A percentile compares a stretch with the other conserved stretches of the same genome.
phyloP scores from a whole-genome alignment of 345 rosid species.

The Syzygium aqueum region DNA sequence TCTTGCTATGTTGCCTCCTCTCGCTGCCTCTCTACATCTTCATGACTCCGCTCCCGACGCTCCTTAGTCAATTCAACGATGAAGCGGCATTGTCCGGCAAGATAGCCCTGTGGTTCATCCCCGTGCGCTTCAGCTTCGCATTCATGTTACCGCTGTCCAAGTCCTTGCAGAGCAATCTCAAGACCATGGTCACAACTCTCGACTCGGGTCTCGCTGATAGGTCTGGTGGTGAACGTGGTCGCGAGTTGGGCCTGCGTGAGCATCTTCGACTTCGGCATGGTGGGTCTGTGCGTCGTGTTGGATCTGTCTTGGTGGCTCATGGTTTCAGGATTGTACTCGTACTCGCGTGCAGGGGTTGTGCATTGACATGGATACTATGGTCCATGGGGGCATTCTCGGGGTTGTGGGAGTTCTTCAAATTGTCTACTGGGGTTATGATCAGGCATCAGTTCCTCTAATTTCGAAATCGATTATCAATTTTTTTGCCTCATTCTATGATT shows the following conservation, averaged over 20 bases:
- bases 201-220: constrained; percentile 14
- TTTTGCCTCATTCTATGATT: too few species aligned
- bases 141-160: constrained; percentile 21
- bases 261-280: constrained; percentile 8
- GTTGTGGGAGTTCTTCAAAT: constrained; percentile 22
- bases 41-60: constrained; percentile 6
- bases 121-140: constrained; percentile 33
- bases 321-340: background rate
- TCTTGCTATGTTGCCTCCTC: constrained; percentile 2
- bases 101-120: constrained; percentile 26
- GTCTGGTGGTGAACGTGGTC: constrained; percentile 8
- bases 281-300: constrained; percentile 22
- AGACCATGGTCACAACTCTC: constrained; percentile 15
- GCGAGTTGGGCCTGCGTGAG: constrained; percentile 19
- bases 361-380: constrained; percentile 26
- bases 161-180: constrained; percentile 31
- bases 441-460: too few species aligned
- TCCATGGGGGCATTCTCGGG: constrained; percentile 15
- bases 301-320: constrained; percentile 33
- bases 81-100: constrained; percentile 18
- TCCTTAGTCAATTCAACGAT: constrained; percentile 18
- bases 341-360: constrained; percentile 12
- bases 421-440: background rate
- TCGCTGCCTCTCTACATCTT: constrained; percentile 9
- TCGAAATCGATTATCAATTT: too few species aligned